Evolutionary conservation across 768 basidiomycete species (phyloP).

Genomic region (Kwoniella bestiolae): DNA sequence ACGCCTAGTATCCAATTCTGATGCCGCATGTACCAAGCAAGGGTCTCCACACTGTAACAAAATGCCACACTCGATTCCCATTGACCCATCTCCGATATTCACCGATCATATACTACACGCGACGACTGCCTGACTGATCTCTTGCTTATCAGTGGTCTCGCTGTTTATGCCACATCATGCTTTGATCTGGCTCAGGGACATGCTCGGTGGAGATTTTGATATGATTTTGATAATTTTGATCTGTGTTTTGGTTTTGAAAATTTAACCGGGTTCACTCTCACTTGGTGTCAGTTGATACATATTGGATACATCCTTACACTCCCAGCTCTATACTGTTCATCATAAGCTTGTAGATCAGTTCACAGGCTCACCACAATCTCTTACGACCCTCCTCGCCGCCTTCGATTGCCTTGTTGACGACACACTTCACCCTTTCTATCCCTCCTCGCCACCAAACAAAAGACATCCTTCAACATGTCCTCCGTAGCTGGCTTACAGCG

Average conservation of each 20-base stretch:
- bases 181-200: background rate
- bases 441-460: constrained; percentile 2
- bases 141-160: background rate
- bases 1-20: background rate
- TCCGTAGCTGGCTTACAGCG: constrained; percentile 74
- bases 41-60: constrained; percentile 3
- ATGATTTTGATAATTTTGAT: constrained; percentile 3
- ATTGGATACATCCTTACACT: too few species aligned
- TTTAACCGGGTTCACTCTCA: constrained; percentile 1
- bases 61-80: background rate
- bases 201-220: background rate
- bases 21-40: background rate
- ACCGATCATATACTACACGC: background rate
- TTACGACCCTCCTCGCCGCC: background rate
- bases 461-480: constrained; percentile 34
- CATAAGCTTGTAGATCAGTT: too few species aligned
- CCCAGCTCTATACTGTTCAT: too few species aligned
- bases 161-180: constrained; percentile 10
- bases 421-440: background rate
- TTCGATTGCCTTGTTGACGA: constrained; percentile 1
- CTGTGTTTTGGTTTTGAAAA: background rate
- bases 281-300: too few species aligned
- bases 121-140: too few species aligned
- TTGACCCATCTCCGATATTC: background rate
- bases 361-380: background rate